Conservation (phyloP, 257 asterid genomes). For the Solanum pinnatisectum region DNA sequence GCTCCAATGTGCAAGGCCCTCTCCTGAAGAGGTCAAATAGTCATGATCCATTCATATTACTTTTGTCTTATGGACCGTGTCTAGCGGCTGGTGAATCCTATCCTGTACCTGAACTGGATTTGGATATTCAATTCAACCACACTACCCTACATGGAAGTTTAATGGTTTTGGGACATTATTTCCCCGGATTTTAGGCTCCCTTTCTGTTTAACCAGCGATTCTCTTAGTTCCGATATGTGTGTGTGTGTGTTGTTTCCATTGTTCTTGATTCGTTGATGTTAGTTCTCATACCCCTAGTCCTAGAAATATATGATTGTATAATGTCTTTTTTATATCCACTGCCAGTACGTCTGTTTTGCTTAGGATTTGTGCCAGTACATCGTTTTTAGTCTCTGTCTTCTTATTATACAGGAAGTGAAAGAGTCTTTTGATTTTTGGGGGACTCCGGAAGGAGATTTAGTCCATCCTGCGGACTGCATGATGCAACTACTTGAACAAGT, state of each 20-base stretch:
- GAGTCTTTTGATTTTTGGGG: slow-evolving; percentile 91
- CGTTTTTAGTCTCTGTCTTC: not conserved
- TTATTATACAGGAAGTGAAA: slow-evolving; percentile 59
- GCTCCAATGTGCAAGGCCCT: not conserved
- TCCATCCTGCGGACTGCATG: slow-evolving; percentile 96
- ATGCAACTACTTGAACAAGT: slow-evolving; percentile 81
- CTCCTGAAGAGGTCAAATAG: not conserved
- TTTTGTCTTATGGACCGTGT: not conserved
- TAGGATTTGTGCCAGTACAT: not conserved
- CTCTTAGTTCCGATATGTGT: not conserved
- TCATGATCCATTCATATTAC: not conserved
- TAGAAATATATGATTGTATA: not conserved
- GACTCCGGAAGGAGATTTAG: slow-evolving; percentile 70
- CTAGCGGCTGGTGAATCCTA: not conserved
- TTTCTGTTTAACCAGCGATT: not conserved
- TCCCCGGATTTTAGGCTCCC: not conserved
- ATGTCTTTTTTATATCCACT: not conserved
- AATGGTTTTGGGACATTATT: not conserved
- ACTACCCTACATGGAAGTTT: not conserved
- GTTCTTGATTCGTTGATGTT: not conserved
- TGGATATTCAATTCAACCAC: not conserved
- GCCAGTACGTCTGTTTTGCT: not conserved
- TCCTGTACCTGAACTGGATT: not conserved
- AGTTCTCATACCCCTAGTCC: not conserved
- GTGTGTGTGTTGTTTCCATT: not conserved